These are phyloP conservation scores for Neurospora sp. DNA, from an alignment of 495 filamentous ascomycete species.

Conservation along the genomic window DNA sequence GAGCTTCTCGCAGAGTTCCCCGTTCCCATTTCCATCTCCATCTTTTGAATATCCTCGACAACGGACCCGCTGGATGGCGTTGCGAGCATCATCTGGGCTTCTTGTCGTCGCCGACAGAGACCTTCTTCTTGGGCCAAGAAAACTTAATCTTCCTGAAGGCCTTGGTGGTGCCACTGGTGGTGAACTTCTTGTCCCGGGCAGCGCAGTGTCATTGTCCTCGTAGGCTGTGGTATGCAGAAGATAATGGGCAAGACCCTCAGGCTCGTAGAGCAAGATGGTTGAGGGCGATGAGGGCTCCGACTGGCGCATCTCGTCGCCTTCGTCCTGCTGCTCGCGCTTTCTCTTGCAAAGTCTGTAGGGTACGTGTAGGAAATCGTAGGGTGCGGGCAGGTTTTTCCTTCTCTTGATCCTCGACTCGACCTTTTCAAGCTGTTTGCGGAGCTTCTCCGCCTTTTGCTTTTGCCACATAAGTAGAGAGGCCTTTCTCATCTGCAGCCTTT, in stretches of 20 bases:
- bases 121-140: conserved; percentile 59
- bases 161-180: conserved; percentile 85
- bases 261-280: conserved; percentile 42
- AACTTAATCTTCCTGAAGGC: conserved; percentile 75
- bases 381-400: conserved; percentile 9
- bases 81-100: neutral
- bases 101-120: neutral
- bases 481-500: conserved; percentile 12
- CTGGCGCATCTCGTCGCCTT: conserved; percentile 44
- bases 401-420: conserved; percentile 46
- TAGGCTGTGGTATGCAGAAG: too few species aligned
- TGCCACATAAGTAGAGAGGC: conserved; percentile 25
- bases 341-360: neutral
- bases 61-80: neutral
- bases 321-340: conserved; percentile 29
- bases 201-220: too few species aligned
- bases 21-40: conserved; percentile 57
- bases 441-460: conserved; percentile 38
- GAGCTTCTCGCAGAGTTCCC: neutral
- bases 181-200: conserved; percentile 65
- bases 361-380: neutral
- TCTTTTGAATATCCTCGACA: neutral
- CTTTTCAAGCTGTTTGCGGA: conserved; percentile 39
- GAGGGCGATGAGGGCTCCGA: conserved; percentile 26
- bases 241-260: too few species aligned